Evolutionary conservation across 106 monocot species (phyloP).

Genomic region (Cymbidium sinense): DNA sequence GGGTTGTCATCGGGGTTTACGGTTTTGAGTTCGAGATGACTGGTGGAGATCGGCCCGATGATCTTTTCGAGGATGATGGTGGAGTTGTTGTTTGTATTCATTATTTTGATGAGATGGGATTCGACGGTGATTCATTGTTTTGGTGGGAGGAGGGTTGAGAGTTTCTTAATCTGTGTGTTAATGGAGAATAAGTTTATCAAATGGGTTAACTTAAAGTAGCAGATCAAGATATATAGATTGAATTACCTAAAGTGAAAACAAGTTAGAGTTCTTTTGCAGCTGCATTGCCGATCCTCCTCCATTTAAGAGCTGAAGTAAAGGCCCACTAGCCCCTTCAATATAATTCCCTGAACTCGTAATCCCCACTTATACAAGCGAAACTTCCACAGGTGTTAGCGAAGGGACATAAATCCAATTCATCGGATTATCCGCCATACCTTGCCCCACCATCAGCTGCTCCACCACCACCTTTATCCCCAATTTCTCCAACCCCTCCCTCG

Average conservation of each 20-base stretch:
- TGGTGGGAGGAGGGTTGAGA: conserved; percentile 50
- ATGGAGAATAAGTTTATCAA: background rate
- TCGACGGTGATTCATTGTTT: conserved; percentile 61
- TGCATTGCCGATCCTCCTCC: background rate
- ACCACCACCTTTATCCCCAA: conserved; percentile 32
- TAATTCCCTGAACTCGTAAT: conserved; percentile 53
- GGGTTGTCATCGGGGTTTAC: conserved; percentile 62
- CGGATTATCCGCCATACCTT: conserved; percentile 71
- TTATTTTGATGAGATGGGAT: conserved; percentile 17
- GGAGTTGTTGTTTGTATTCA: conserved; percentile 12
- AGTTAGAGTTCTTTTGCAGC: conserved; percentile 25
- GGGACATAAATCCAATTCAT: conserved; percentile 75
- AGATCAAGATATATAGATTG: too few relatives aligned
- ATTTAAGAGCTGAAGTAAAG: conserved; percentile 19
- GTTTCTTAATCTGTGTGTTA: conserved; percentile 35
- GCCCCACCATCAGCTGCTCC: conserved; percentile 46
- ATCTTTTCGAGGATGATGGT: conserved; percentile 73
- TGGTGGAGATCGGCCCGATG: conserved; percentile 56
- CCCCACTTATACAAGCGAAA: conserved; percentile 62
- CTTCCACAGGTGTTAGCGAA: conserved; percentile 44
- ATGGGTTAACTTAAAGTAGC: too few relatives aligned
- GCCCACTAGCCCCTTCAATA: conserved; percentile 65
- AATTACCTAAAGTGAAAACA: conserved; percentile 68
- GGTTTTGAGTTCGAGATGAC: conserved; percentile 43
- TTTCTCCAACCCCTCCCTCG: conserved; percentile 20